Base-by-base conservation (phyloP, 208 protist genomes). In the Phytomonas francai region DNA sequence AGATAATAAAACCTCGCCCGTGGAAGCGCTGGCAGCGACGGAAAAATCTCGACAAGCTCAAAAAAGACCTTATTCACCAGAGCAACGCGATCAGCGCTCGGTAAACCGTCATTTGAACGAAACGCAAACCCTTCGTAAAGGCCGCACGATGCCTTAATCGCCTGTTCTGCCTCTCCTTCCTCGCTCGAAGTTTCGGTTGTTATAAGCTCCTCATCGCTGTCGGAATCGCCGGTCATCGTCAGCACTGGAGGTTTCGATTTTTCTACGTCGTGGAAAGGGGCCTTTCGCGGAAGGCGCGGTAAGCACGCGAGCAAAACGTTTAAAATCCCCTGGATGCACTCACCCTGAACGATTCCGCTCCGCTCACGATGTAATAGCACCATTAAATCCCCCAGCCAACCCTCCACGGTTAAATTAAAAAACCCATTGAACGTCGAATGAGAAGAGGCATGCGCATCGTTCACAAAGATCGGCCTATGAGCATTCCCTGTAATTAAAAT, bases 281-380 rank as follows among this genome's bases (percentile, higher is more conserved):
- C 61, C 49, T 19, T 71, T 54, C 3, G 51, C 42, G 16, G 54
- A 63, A 16, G n/a, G n/a, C n/a, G n/a, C n/a, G n/a, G n/a, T n/a
- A 75, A 39, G 30, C 16, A 68, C 25, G 61, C 34, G n/a, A 57
- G 45, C 32, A 73, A 25, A 56, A 77, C 49, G 8, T 36, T 28
- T 19, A 63, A 66, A 16, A 84, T 64, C 29, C 56, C 73, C 16
- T 65, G 56, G 8, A 84, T 66, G 14, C 70, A 81, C 33, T 87
- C 77, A 34, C 71, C 29, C 71, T 84, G 81, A 25, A 76, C 71
- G 0, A 72, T 65, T 39, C 81, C 75, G 61, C 68, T 83, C 33
- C 36, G 49, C 56, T 87, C 81, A 32, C 57, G 36, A 14, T 28
- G 28, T 51, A 76, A 59, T 29, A 70, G 36, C 34, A 62, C 30